Evolutionary conservation across 306 rosid species (phyloP).

Genomic region (Glycine soja): DNA sequence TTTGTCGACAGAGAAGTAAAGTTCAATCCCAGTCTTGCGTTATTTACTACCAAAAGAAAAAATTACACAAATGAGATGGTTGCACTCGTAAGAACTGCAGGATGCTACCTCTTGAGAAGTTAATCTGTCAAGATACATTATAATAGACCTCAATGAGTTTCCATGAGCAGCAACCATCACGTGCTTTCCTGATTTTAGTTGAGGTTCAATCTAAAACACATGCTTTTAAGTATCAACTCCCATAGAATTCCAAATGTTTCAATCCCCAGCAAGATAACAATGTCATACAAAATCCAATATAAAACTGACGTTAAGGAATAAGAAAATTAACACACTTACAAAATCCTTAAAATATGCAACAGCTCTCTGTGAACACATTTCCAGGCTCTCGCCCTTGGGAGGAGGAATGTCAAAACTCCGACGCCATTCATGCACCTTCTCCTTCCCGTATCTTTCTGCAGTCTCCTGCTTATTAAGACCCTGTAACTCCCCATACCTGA

Average conservation of each 20-base stretch:
- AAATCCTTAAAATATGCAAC: slow-evolving; percentile 87
- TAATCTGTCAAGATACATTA: slow-evolving; percentile 88
- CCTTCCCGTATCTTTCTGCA: slow-evolving; percentile 87
- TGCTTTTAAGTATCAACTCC: slow-evolving; percentile 39
- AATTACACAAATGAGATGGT: slow-evolving; percentile 1
- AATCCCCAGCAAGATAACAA: slow-evolving; percentile 22
- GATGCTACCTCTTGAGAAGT: slow-evolving; percentile 87
- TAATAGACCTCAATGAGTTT: slow-evolving; percentile 91
- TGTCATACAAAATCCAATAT: slow-evolving; percentile 32
- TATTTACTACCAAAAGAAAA: slow-evolving; percentile 18
- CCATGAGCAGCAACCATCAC: slow-evolving; percentile 99
- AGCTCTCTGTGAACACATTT: slow-evolving; percentile 94
- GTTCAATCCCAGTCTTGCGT: slow-evolving; percentile 28
- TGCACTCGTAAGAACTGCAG: slow-evolving; percentile 22
- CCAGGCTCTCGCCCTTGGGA: slow-evolving; percentile 96
- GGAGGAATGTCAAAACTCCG: slow-evolving; percentile 90
- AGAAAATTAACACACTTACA: slow-evolving; percentile 55
- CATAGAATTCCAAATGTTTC: slow-evolving; percentile 23
- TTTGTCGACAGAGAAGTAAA: slow-evolving; percentile 26
- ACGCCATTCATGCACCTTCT: slow-evolving; percentile 91
- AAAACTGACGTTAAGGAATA: slow-evolving; percentile 7
- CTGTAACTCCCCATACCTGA: slow-evolving; percentile 93
- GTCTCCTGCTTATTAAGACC: slow-evolving; percentile 97
- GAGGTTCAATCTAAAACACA: slow-evolving; percentile 77
- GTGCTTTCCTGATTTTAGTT: slow-evolving; percentile 81